Evolutionary conservation across 495 filamentous ascomycete genomes (phyloP).

Genomic region (Glonium stellatum): DNA sequence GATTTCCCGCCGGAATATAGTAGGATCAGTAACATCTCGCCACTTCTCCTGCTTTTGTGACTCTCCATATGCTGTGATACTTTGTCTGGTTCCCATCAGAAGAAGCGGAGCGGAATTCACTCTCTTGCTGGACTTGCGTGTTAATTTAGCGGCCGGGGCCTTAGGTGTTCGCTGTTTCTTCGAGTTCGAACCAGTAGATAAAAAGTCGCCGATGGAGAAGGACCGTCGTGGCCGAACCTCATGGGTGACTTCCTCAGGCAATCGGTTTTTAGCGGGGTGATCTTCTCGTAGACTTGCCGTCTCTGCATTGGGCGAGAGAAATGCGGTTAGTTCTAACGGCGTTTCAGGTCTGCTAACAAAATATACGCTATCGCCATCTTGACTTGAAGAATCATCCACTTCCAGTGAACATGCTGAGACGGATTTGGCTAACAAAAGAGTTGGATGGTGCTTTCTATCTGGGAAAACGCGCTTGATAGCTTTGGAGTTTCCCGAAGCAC

Average conservation of each 20-base stretch:
- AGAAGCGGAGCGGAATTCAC: slow-evolving; percentile 32
- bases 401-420: slow-evolving; percentile 27
- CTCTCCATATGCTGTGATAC: slow-evolving; percentile 23
- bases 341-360: slow-evolving; percentile 30
- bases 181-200: slow-evolving; percentile 28
- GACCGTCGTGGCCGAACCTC: slow-evolving; percentile 29
- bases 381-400: slow-evolving; percentile 30
- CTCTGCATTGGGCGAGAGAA: slow-evolving; percentile 15
- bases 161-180: slow-evolving; percentile 30
- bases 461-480: slow-evolving; percentile 35
- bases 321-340: slow-evolving; percentile 19
- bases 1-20: slow-evolving; percentile 21
- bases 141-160: slow-evolving; percentile 18
- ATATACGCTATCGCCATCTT: slow-evolving; percentile 27
- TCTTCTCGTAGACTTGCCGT: neutral
- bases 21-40: slow-evolving; percentile 35
- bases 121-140: slow-evolving; percentile 25
- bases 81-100: slow-evolving; percentile 28
- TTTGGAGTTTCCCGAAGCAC: slow-evolving; percentile 23
- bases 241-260: slow-evolving; percentile 6
- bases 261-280: neutral
- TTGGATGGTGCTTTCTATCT: slow-evolving; percentile 31
- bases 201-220: slow-evolving; percentile 37
- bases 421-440: slow-evolving; percentile 29
- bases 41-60: slow-evolving; percentile 26